These are phyloP conservation scores for Rhodotorula mucilaginosa DNA, from an alignment of 1,284 basidiomycete genomes.

Conservation along the genomic window DNA sequence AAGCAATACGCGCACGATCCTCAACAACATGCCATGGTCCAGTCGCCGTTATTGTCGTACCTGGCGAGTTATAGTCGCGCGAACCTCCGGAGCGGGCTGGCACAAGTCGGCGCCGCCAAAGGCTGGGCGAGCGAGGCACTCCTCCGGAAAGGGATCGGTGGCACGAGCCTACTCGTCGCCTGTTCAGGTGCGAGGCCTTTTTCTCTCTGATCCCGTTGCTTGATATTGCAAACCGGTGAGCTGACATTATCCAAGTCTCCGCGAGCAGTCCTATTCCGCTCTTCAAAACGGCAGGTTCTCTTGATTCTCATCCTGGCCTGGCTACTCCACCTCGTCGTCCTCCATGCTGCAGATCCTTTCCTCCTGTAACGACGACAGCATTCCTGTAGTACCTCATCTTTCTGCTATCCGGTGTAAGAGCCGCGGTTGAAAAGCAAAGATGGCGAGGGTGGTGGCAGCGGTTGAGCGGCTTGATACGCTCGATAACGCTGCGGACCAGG, in stretches of 20 bases:
- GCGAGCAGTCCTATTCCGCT: conserved; percentile 7
- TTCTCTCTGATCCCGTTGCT: background rate
- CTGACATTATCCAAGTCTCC: background rate
- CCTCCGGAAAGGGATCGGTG: conserved; percentile 31
- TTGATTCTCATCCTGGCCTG: conserved; percentile 19
- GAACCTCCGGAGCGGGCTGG: conserved; percentile 11
- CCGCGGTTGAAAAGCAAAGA: background rate
- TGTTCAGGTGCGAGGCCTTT: conserved; percentile 19
- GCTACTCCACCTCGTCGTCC: conserved; percentile 17
- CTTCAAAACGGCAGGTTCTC: conserved; percentile 1
- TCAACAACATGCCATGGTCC: background rate
- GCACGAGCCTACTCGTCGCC: conserved; percentile 20
- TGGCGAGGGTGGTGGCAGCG: background rate
- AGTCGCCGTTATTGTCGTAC: background rate
- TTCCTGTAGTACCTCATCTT: too few species aligned
- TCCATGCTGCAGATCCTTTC: conserved; percentile 21
- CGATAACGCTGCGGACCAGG: background rate
- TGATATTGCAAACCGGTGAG: too few species aligned
- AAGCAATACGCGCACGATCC: background rate
- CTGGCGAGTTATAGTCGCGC: conserved; percentile 15
- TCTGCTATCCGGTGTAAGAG: too few species aligned
- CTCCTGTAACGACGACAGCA: too few species aligned
- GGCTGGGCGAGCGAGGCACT: conserved; percentile 36
- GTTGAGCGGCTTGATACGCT: background rate
- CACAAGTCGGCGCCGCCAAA: conserved; percentile 16